A percentile compares a stretch with the other conserved stretches of the same genome.
phyloP scores from a whole-genome alignment of 73 alveolate genomes.

The Symbiodinium natans region DNA sequence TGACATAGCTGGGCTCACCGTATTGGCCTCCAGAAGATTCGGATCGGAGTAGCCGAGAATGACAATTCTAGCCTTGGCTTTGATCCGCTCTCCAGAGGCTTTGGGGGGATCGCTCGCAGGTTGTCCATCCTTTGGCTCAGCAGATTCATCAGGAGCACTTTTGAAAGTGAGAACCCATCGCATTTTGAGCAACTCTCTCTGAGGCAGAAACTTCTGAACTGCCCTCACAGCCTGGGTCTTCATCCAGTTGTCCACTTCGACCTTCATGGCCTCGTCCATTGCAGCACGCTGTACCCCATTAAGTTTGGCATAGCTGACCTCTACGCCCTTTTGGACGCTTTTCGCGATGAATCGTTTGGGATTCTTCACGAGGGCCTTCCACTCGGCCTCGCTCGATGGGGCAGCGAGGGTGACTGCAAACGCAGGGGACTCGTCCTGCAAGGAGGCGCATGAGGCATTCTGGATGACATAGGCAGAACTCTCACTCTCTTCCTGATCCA shows the following conservation, averaged over 20 bases:
- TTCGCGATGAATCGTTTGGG: background rate
- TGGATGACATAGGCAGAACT: no score
- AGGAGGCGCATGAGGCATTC: no score
- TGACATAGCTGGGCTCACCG: background rate
- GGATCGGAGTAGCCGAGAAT: background rate
- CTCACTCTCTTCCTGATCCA: no score
- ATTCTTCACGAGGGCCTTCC: background rate
- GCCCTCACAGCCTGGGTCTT: background rate
- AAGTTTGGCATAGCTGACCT: background rate
- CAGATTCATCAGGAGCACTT: background rate
- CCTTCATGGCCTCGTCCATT: background rate
- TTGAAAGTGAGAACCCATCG: background rate
- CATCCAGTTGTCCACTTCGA: background rate
- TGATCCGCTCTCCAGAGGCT: background rate
- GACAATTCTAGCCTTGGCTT: conserved; percentile 3
- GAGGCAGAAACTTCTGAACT: background rate
- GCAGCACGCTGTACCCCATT: background rate
- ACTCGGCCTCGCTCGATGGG: background rate
- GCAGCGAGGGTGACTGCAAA: background rate
- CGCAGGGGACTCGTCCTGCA: background rate
- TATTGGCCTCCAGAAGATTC: background rate
- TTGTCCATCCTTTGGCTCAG: background rate
- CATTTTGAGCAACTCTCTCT: background rate
- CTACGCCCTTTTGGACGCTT: background rate
- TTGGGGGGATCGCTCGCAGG: no score